These are phyloP conservation scores for Exutisphaerella laricina DNA, from an alignment of 2,329 filamentous ascomycete species.

Conservation along the genomic window DNA sequence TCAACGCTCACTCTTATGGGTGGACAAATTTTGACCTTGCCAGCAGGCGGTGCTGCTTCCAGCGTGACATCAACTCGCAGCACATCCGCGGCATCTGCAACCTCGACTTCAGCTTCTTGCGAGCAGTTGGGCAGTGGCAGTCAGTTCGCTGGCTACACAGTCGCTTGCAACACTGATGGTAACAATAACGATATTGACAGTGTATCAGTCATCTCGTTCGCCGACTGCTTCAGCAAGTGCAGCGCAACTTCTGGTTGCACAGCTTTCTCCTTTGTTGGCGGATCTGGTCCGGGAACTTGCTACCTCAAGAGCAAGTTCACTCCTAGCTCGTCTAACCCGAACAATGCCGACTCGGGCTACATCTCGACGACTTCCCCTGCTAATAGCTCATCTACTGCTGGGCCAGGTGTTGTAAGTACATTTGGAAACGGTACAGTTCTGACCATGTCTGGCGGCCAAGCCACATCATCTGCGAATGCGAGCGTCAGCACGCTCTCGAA, in stretches of 20 bases:
- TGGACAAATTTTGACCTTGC: neutral
- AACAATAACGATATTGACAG: slow-evolving; percentile 7
- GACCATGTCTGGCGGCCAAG: no score
- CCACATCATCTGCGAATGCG: no score
- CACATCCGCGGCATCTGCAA: slow-evolving; percentile 2
- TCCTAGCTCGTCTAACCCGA: slow-evolving; percentile 3
- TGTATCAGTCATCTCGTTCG: slow-evolving; percentile 2
- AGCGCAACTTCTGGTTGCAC: slow-evolving; percentile 14
- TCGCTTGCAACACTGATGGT: slow-evolving; percentile 10
- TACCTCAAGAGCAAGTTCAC: slow-evolving; percentile 14
- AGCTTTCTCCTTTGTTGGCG: slow-evolving; percentile 18
- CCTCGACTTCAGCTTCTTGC: neutral
- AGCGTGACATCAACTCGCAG: neutral
- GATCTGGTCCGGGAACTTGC: slow-evolving; percentile 10
- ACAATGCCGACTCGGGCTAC: neutral
- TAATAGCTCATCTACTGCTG: no score
- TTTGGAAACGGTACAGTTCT: no score
- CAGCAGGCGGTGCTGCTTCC: neutral
- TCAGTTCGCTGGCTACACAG: slow-evolving; percentile 4
- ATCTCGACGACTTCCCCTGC: no score
- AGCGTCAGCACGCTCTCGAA: no score
- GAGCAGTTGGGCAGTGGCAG: slow-evolving; percentile 7
- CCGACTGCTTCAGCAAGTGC: slow-evolving; percentile 15
- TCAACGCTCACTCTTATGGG: neutral
- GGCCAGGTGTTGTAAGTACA: no score